Evolutionary conservation across 192 early-diverging fungal species (phyloP).

Genomic region (Entomortierella parvispora): DNA sequence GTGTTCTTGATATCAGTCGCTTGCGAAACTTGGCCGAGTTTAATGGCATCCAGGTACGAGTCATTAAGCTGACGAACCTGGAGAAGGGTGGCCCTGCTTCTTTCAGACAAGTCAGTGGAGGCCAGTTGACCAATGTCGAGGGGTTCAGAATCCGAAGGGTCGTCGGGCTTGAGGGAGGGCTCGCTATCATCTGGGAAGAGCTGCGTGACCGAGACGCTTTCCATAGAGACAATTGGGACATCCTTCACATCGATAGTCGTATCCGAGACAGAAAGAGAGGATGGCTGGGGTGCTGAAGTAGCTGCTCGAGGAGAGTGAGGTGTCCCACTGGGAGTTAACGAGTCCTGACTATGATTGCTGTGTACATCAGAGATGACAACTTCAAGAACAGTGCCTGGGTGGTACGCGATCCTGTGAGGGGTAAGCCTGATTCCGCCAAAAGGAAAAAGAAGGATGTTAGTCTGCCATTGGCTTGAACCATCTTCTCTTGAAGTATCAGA

Average conservation of each 20-base stretch:
- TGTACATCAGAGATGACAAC: background rate
- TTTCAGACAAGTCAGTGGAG: background rate
- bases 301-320: background rate
- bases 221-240: background rate
- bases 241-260: background rate
- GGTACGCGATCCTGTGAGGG: background rate
- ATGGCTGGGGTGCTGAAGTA: background rate
- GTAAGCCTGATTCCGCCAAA: background rate
- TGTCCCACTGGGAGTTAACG: background rate
- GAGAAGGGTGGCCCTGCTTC: background rate
- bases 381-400: conserved; percentile 2
- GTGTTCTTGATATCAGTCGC: conserved; percentile 1
- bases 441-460: background rate
- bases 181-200: background rate
- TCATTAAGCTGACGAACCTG: background rate
- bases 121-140: background rate
- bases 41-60: conserved; percentile 1
- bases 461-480: background rate
- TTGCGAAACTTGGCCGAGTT: background rate
- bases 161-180: background rate
- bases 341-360: background rate
- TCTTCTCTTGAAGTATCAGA: background rate
- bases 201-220: background rate
- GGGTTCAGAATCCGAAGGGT: background rate
- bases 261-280: no score